Evolutionary conservation across 139 green algal genomes (phyloP).

Genomic region (Ettlia oleoabundans): DNA sequence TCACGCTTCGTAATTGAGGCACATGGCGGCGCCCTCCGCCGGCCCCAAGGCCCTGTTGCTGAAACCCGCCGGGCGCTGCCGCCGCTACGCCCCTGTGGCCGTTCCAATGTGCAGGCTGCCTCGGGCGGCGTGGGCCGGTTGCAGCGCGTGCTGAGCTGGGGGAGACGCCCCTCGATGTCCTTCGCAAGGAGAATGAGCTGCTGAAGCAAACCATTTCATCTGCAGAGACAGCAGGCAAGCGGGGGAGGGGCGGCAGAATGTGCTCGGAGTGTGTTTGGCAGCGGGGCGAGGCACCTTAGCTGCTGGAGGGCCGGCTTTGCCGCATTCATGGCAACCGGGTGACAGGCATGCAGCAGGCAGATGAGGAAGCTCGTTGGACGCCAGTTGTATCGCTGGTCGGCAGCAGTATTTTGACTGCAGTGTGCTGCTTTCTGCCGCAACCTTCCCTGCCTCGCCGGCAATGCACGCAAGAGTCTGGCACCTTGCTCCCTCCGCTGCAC

Average conservation of each 20-base stretch:
- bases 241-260: background rate
- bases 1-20: too few species aligned
- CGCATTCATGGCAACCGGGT: background rate
- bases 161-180: constrained; percentile 64
- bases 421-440: too few species aligned
- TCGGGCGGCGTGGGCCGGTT: background rate
- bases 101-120: background rate
- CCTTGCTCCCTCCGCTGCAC: too few species aligned
- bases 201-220: constrained; percentile 68
- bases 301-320: background rate
- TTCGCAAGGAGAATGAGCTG: constrained; percentile 80
- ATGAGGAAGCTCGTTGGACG: too few species aligned
- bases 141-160: background rate
- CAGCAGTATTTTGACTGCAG: too few species aligned
- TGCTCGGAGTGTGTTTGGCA: too few species aligned
- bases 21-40: background rate
- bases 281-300: too few species aligned
- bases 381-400: too few species aligned
- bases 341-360: too few species aligned
- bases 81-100: background rate
- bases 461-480: too few species aligned
- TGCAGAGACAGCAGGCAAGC: constrained; percentile 34
- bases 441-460: too few species aligned
- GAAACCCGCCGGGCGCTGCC: background rate
- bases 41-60: background rate